A percentile compares a stretch with the other conserved stretches of the same genome.
These are phyloP conservation scores for Globisporangium ultimum DNA, from an alignment of 352 stramenopile genomes.

Conservation along the genomic window DNA sequence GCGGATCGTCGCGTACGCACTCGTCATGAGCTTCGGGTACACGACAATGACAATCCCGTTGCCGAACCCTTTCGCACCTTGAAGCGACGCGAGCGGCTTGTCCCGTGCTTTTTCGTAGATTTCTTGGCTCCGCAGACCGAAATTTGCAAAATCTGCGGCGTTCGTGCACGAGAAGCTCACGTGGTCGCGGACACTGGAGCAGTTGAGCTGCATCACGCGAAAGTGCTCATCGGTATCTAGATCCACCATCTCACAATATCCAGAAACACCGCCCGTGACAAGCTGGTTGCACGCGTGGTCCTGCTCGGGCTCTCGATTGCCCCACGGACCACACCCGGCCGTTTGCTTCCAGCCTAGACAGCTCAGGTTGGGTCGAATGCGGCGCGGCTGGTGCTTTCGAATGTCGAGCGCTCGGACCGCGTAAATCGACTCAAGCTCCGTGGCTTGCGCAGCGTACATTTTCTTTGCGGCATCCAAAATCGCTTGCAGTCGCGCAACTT, in stretches of 20 bases:
- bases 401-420: slow-evolving; percentile 32
- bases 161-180: slow-evolving; percentile 52
- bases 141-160: slow-evolving; percentile 64
- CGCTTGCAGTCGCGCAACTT: slow-evolving; percentile 29
- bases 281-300: slow-evolving; percentile 51
- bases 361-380: slow-evolving; percentile 33
- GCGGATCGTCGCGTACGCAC: slow-evolving; percentile 58
- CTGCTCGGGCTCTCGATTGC: slow-evolving; percentile 38
- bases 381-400: slow-evolving; percentile 22
- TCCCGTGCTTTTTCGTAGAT: slow-evolving; percentile 24
- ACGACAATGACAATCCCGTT: slow-evolving; percentile 70
- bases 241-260: slow-evolving; percentile 70
- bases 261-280: slow-evolving; percentile 35
- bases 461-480: slow-evolving; percentile 29
- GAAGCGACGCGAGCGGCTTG: slow-evolving; percentile 16
- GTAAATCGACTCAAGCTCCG: slow-evolving; percentile 30
- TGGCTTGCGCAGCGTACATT: slow-evolving; percentile 29
- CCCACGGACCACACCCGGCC: slow-evolving; percentile 34
- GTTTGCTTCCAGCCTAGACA: slow-evolving; percentile 72
- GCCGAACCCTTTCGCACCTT: slow-evolving; percentile 26
- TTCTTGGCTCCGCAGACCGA: slow-evolving; percentile 29
- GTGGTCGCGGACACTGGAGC: slow-evolving; percentile 44
- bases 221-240: slow-evolving; percentile 51
- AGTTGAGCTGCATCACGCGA: slow-evolving; percentile 70
- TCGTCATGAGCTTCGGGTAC: slow-evolving; percentile 69